phyloP scores from a whole-genome alignment of 495 filamentous ascomycete genomes.

The Corynascus novoguineensis region DNA sequence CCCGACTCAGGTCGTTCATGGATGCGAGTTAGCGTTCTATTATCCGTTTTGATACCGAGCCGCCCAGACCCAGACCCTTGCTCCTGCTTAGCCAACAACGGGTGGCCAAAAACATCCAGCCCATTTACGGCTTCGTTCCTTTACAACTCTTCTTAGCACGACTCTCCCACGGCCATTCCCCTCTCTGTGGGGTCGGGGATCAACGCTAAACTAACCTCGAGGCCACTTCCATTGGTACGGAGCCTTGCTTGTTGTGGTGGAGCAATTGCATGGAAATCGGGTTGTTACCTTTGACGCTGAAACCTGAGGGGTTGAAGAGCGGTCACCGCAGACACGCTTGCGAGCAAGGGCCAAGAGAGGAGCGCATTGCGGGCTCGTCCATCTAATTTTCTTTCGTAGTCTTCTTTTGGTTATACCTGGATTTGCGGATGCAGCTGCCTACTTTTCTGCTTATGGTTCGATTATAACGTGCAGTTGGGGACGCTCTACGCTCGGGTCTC shows the following conservation, averaged over 20 bases:
- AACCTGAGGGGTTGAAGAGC: not conserved
- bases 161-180: not conserved
- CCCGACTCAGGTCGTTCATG: not conserved
- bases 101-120: slow-evolving; percentile 1
- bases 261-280: not conserved
- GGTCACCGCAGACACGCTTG: not conserved
- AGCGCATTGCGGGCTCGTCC: not conserved
- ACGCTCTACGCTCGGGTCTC: not conserved
- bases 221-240: no score
- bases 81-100: not conserved
- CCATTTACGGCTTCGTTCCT: not conserved
- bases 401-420: slow-evolving; percentile 1
- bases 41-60: not conserved
- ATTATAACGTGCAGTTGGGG: not conserved
- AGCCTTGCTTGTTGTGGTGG: slow-evolving; percentile 11
- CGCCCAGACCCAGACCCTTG: not conserved
- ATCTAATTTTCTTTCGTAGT: not conserved
- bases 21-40: not conserved
- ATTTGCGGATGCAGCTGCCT: not conserved
- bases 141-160: not conserved
- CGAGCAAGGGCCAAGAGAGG: not conserved
- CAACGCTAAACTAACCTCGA: slow-evolving; percentile 5
- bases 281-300: not conserved
- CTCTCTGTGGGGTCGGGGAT: slow-evolving; percentile 9
- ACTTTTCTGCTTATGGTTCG: not conserved